Evolutionary conservation across 768 basidiomycete genomes (phyloP).

Genomic region (Mycena leptocephala): DNA sequence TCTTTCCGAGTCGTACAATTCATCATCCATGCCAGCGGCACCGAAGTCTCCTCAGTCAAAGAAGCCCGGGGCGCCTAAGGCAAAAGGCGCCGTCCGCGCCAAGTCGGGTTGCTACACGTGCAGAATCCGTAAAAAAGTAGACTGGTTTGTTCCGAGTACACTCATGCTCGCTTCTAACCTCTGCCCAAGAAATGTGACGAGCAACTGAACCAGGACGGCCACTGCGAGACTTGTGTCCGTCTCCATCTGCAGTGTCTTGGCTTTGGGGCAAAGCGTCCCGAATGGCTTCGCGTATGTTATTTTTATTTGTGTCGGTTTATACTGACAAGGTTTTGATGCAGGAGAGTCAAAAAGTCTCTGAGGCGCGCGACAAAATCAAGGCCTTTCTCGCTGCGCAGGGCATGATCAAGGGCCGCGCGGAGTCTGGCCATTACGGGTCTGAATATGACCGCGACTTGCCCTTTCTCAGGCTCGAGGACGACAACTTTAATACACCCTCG

Average conservation of each 20-base stretch:
- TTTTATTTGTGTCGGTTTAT: slow-evolving; percentile 14
- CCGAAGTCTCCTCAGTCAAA: slow-evolving; percentile 62
- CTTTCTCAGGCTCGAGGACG: slow-evolving; percentile 66
- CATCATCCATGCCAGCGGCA: slow-evolving; percentile 53
- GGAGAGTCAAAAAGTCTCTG: slow-evolving; percentile 80
- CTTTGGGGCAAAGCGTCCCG: slow-evolving; percentile 89
- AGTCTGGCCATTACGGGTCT: slow-evolving; percentile 71
- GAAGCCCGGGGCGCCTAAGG: slow-evolving; percentile 74
- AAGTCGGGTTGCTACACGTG: slow-evolving; percentile 94
- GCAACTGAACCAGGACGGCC: slow-evolving; percentile 70
- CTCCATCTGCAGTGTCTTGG: slow-evolving; percentile 89
- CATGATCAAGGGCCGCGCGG: slow-evolving; percentile 92
- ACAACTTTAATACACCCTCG: slow-evolving; percentile 54
- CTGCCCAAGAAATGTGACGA: slow-evolving; percentile 87
- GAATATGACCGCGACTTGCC: slow-evolving; percentile 74
- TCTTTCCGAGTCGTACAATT: slow-evolving; percentile 32
- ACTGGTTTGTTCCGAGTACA: slow-evolving; percentile 17
- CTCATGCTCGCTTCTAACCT: slow-evolving; percentile 35
- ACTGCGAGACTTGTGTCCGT: slow-evolving; percentile 84
- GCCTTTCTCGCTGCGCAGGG: slow-evolving; percentile 85
- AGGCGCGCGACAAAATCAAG: slow-evolving; percentile 86
- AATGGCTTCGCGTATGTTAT: slow-evolving; percentile 85
- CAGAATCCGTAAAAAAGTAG: slow-evolving; percentile 88
- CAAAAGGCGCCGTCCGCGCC: slow-evolving; percentile 87
- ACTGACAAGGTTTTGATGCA: slow-evolving; percentile 48